Conservation (phyloP, 2,329 filamentous ascomycete species). For the Volutella citrinella region DNA sequence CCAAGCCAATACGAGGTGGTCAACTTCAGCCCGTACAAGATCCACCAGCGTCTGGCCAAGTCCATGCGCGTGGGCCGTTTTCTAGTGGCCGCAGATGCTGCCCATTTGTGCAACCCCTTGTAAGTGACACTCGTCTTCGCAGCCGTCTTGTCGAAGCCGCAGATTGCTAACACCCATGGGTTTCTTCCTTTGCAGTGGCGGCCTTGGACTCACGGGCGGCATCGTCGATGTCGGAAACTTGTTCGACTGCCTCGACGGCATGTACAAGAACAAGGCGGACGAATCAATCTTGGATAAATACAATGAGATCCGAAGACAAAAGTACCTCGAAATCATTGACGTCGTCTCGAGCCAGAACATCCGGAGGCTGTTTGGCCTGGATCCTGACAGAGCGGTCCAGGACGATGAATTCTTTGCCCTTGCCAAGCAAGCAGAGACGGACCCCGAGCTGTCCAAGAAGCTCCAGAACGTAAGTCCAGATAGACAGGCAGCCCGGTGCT, state of each 20-base stretch:
- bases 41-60: background rate
- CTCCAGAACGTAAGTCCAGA: too few species aligned
- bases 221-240: background rate
- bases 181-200: too few species aligned
- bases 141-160: too few species aligned
- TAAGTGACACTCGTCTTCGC: background rate
- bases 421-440: too few species aligned
- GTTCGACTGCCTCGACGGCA: background rate
- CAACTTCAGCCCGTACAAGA: slow-evolving; percentile 2
- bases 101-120: slow-evolving; percentile 1
- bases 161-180: too few species aligned
- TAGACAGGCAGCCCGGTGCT: too few species aligned
- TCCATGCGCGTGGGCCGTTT: background rate
- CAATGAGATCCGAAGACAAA: background rate
- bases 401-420: too few species aligned
- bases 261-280: background rate
- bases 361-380: too few species aligned
- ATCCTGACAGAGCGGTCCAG: too few species aligned
- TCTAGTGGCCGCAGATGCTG: background rate
- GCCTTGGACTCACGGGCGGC: background rate
- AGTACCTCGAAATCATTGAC: background rate
- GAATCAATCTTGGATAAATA: background rate
- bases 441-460: too few species aligned
- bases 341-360: background rate
- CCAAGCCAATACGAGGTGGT: background rate